Conservation (phyloP, 2,329 filamentous ascomycete genomes). For the Dothistroma septosporum region DNA sequence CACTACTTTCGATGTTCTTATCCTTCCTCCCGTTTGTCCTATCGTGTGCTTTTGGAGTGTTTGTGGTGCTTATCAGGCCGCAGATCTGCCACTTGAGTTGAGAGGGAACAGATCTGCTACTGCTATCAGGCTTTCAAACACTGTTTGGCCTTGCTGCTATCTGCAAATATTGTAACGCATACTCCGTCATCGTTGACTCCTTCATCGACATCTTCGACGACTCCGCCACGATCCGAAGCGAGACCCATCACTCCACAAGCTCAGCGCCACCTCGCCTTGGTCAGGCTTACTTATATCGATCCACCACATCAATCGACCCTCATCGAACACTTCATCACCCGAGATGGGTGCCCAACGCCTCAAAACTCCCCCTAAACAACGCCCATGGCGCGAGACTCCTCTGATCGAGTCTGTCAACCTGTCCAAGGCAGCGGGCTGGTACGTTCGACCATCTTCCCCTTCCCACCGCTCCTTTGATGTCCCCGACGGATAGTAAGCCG, state of each 20-base stretch:
- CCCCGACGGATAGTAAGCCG: slow-evolving; percentile 5
- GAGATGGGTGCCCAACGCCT: slow-evolving; percentile 1
- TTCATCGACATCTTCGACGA: neutral
- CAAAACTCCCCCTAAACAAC: slow-evolving; percentile 3
- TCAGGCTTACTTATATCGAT: neutral
- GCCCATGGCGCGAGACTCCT: slow-evolving; percentile 68
- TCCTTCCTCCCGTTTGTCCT: slow-evolving; percentile 3
- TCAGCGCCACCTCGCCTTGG: neutral
- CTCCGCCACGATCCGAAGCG: neutral
- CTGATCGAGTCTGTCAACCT: slow-evolving; percentile 63
- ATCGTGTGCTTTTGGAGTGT: neutral
- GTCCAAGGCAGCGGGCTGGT: slow-evolving; percentile 70
- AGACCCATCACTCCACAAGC: neutral
- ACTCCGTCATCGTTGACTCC: neutral
- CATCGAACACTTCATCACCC: neutral
- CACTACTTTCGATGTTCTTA: neutral
- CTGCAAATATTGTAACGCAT: neutral
- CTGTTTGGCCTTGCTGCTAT: neutral
- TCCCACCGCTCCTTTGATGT: neutral
- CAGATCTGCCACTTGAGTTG: neutral
- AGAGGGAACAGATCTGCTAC: neutral
- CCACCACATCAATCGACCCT: neutral
- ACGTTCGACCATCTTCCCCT: slow-evolving; percentile 29
- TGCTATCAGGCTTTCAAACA: neutral
- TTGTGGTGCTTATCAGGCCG: neutral